Evolutionary conservation across 352 stramenopile species (phyloP).

Genomic region (Peronosclerospora sorghi): DNA sequence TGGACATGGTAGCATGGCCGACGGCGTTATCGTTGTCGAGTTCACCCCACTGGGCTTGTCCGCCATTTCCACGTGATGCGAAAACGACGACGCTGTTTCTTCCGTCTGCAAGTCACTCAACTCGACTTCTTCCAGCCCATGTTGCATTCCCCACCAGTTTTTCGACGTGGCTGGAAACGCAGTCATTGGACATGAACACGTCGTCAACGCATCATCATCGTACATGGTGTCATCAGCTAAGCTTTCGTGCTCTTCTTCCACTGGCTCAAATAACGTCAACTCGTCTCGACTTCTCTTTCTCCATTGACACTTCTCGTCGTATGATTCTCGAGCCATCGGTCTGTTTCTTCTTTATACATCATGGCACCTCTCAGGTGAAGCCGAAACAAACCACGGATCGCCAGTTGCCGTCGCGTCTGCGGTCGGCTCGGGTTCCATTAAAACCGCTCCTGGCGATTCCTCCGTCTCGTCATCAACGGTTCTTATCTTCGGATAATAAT

Average conservation of each 20-base stretch:
- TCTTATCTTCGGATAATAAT: slow-evolving; percentile 56
- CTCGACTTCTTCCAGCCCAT: slow-evolving; percentile 36
- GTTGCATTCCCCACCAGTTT: slow-evolving; percentile 64
- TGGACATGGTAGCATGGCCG: slow-evolving; percentile 51
- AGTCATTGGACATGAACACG: slow-evolving; percentile 31
- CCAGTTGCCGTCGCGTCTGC: slow-evolving; percentile 3
- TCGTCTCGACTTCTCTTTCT: slow-evolving; percentile 10
- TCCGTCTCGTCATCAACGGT: slow-evolving; percentile 6
- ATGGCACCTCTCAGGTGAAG: slow-evolving; percentile 31
- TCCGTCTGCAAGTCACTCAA: slow-evolving; percentile 71
- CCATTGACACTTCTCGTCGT: slow-evolving; percentile 7
- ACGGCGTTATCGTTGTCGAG: slow-evolving; percentile 15
- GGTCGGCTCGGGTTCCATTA: slow-evolving; percentile 34
- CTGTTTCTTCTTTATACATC: slow-evolving; percentile 43
- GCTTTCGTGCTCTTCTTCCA: slow-evolving; percentile 28
- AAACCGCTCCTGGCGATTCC: slow-evolving; percentile 34
- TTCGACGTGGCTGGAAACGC: slow-evolving; percentile 55
- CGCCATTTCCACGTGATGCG: slow-evolving; percentile 42
- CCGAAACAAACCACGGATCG: slow-evolving; percentile 58
- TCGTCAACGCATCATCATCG: slow-evolving; percentile 20
- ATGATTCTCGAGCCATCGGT: slow-evolving; percentile 51
- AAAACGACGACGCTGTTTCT: slow-evolving; percentile 59
- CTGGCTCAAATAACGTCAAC: slow-evolving; percentile 26
- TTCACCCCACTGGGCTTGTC: slow-evolving; percentile 19
- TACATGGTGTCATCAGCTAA: slow-evolving; percentile 3